Evolutionary conservation across 1,284 basidiomycete species (phyloP), one percentile per base, ranked within the genome.

Genomic region (Ceratorhiza oryzae-sativae): DNA sequence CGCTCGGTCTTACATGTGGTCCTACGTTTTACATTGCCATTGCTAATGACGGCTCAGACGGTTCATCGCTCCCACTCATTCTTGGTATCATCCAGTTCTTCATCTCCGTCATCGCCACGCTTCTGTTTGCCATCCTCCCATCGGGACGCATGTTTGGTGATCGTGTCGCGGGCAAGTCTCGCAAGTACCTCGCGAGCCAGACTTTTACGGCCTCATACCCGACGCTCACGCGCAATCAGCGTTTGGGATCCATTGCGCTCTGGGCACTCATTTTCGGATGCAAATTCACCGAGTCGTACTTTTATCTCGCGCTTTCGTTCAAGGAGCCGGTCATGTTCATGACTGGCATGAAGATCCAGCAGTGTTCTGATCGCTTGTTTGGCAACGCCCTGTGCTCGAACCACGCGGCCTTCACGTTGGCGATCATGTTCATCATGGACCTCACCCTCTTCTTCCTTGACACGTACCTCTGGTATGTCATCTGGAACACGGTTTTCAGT

Each of bases 401-500:
- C 79, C 95, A 98, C 76, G 92, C 94, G 0, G 90, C 90, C 6
- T 97, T 97, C 82, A 92, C 95, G 13, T 83, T 98, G 75, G 87
- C 95, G 72, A 92, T 97, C 83, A 98, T 97, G 95, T 97, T 94
- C 80, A 82, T 95, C 81, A 97, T 97, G 95, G 95, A 97, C 79
- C 82, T 97, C 48, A 89, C 91, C 59, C 86, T 97, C 62, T 98
- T 94, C 87, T 98, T 97, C 87, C 85, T 98, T 80, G 95, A 98
- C 82, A 98, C 95, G 6, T 98, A 96, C 90, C 83, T 98, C 46
- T 98, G 95, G 95, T 97, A 92, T 80, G 91, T 93, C 80, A 97
- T 97, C 79, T 97, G 95, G 95, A 96, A 96, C 81, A 95, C 94
- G 6, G 92, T 97, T 71, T 93, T 94, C 84, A 92, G 90, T 78